Evolutionary conservation across 176 grass and related monocot species (phyloP), one percentile per base, ranked within the genome.

Genomic region (Secale cereale): DNA sequence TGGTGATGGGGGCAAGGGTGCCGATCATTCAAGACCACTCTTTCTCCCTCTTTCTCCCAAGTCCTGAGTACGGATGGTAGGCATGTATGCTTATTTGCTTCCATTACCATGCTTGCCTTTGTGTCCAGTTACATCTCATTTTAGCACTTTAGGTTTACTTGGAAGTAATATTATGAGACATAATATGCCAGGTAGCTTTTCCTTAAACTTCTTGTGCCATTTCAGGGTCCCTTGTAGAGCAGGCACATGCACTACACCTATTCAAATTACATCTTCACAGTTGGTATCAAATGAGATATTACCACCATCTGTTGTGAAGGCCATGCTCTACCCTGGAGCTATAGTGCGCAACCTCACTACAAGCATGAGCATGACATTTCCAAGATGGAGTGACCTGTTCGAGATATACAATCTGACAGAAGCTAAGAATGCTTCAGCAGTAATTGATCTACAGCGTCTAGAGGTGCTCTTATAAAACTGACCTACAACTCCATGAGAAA

Each of bases 281-380:
- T 90, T 98, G 80, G 91, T 92, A 35, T 91, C 93, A 83, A 98
- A 91, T 84, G 96, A 98, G 40, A 94, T 95, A 88, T 95, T 95
- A 32, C 96, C 91, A 64, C 77, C 93, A 56, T 77, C 74, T 77
- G 81, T 98, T 82, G 89, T 95, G 60, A 98, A 95, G 81, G 74
- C 91, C 74, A 77, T 98, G 65, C 86, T 98, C 37, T 98, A 89
- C 63, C 93, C 96, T 73, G 88, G 96, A 77, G 93, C 96, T 83
- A 60, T 92, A n/a, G 81, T 70, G 39, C 82, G 59, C 81, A 86
- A 57, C 68, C 83, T 98, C 35, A 79, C 85, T 36, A 89, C 85
- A 67, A 91, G 74, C 50, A 90, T 66, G 83, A 41, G 74, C 70
- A 90, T 66, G 83, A 52, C 78, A 68, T 86, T 98, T 57, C 91